phyloP scores from a whole-genome alignment of 352 stramenopile genomes.

The Pythium biforme region DNA sequence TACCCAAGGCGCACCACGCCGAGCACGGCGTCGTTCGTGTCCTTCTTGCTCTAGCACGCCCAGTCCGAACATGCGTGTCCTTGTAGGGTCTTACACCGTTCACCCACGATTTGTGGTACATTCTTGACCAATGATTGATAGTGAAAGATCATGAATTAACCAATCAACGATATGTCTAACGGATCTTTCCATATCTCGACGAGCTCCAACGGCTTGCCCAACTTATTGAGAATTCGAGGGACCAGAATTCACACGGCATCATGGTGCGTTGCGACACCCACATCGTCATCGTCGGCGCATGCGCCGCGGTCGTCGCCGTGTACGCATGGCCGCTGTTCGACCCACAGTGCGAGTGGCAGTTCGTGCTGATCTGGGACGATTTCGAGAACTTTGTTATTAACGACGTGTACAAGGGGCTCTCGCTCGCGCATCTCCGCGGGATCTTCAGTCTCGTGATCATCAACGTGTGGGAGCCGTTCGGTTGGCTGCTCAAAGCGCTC shows the following conservation, averaged over 20 bases:
- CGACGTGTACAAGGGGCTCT: conserved; percentile 42
- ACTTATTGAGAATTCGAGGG: no score
- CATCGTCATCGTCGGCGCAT: not conserved
- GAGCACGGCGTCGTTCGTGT: conserved; percentile 50
- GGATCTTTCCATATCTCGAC: conserved; percentile 27
- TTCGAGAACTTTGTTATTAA: conserved; percentile 58
- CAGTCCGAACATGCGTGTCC: conserved; percentile 40
- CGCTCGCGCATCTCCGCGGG: conserved; percentile 27
- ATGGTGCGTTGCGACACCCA: not conserved
- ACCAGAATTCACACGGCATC: no score
- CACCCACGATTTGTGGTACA: no score
- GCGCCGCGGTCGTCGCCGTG: not conserved
- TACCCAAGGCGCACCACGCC: conserved; percentile 66
- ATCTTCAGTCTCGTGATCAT: conserved; percentile 58
- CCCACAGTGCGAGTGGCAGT: conserved; percentile 38
- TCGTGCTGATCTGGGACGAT: conserved; percentile 57
- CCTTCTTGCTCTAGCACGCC: conserved; percentile 39
- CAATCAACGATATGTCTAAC: conserved; percentile 5
- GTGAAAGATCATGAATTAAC: no score
- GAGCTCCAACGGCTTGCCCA: no score
- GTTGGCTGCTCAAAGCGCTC: conserved; percentile 61
- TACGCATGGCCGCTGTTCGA: conserved; percentile 26
- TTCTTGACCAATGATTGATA: no score
- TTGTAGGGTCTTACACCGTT: no score
- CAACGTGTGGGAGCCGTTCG: conserved; percentile 70